Evolutionary conservation across 345 rosid species (phyloP), one percentile per base, ranked within the genome.

Genomic region (Reutealis trisperma): DNA sequence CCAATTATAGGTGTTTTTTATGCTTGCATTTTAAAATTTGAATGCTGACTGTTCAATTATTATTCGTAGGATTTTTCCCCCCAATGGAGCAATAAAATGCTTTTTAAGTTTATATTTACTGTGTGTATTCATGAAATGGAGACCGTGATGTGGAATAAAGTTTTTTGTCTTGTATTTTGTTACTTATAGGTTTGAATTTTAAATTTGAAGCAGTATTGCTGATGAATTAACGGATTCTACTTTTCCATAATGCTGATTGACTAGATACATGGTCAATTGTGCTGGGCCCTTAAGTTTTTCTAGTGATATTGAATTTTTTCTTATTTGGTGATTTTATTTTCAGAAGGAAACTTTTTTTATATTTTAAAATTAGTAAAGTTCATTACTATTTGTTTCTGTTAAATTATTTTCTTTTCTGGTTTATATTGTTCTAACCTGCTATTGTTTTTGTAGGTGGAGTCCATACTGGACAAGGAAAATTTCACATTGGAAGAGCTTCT

Each of bases 401-500:
- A 30, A 49, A 27, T 27, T 27, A 1, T 27, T 15, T 9, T 73
- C 5, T n/a, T 67, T 15, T 59, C 24, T 63, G 32, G 57, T 49
- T 73, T 27, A 32, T 42, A 37, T 3, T 18, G 21, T 66, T 41
- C 47, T 19, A 32, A 11, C n/a, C 47, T 68, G 64, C 71, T 74
- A 2, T 65, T 55, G 22, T 15, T 64, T 73, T 77, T 77, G 51
- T 67, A 96, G 99, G 98, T 96, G 87, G 99, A 96, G 83, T 80
- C 96, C 1, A 74, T 96, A 37, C 79, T 96, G 41, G 98, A 96
- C 92, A 94, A 89, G 84, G 99, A 91, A 70, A 89, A 86, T 84
- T 96, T 88, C 84, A 85, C 97, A 0, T 86, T 96, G 92, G 99
- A 92, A 73, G 98, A 94, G 91, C 98, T 96, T 84, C 84, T 96